These are phyloP conservation scores for Penicillium tannophilum DNA, from an alignment of 495 filamentous ascomycete species.

Conservation along the genomic window DNA sequence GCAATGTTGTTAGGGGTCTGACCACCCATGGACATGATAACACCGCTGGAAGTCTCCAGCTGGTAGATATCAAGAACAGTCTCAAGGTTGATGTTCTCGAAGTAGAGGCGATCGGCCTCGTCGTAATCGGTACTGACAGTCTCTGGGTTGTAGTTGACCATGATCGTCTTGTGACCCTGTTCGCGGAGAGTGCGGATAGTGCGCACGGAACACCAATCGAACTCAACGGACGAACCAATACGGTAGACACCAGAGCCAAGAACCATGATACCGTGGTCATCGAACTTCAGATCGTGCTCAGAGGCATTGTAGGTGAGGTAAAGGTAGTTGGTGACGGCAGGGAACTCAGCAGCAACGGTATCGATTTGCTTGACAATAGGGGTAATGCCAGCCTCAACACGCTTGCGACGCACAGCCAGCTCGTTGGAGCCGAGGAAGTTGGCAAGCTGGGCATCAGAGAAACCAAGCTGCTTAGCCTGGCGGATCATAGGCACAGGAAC, in stretches of 20 bases:
- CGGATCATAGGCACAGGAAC: conserved; percentile 66
- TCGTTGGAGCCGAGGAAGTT: conserved; percentile 94
- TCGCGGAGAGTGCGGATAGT: conserved; percentile 91
- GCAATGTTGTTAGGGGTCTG: conserved; percentile 99
- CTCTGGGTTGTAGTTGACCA: conserved; percentile 97
- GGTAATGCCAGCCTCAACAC: conserved; percentile 80
- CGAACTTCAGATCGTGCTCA: conserved; percentile 81
- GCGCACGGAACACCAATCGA: conserved; percentile 99
- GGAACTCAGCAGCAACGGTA: conserved; percentile 97
- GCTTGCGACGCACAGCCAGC: conserved; percentile 76
- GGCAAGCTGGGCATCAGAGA: conserved; percentile 89
- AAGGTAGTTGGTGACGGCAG: conserved; percentile 92
- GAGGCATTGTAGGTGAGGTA: conserved; percentile 95
- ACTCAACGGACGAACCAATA: conserved; percentile 96
- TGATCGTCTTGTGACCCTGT: conserved; percentile 90
- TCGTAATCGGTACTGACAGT: conserved; percentile 96
- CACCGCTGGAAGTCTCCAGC: conserved; percentile 80
- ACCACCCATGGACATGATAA: conserved; percentile 97
- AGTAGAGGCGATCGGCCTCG: conserved; percentile 93
- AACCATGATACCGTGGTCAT: conserved; percentile 93
- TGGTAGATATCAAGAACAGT: conserved; percentile 95
- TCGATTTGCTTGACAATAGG: conserved; percentile 98
- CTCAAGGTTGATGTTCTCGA: conserved; percentile 96
- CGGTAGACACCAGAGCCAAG: conserved; percentile 96
- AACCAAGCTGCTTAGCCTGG: conserved; percentile 89